These are phyloP conservation scores for Panaeolus cyanescens DNA, from an alignment of 768 basidiomycete species.

Conservation along the genomic window DNA sequence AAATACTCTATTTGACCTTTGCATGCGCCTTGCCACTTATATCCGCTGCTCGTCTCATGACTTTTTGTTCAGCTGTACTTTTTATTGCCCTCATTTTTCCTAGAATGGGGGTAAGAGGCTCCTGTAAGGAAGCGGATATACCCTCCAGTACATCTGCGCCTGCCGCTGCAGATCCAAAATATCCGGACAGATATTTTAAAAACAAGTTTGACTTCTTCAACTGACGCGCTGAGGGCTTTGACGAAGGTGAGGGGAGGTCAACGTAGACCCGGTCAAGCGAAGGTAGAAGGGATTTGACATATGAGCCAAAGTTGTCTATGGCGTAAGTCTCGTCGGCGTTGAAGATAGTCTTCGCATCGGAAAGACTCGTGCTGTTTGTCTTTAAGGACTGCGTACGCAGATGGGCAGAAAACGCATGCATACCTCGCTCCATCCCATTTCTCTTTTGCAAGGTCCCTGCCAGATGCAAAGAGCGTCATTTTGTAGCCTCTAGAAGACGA, in stretches of 20 bases:
- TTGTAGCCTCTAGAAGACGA: slow-evolving; percentile 75
- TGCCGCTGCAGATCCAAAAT: slow-evolving; percentile 50
- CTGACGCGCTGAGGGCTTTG: slow-evolving; percentile 16
- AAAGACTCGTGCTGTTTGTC: slow-evolving; percentile 55
- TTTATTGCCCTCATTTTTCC: slow-evolving; percentile 78
- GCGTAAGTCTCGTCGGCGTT: slow-evolving; percentile 73
- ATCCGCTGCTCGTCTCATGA: slow-evolving; percentile 86
- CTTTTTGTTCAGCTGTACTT: slow-evolving; percentile 69
- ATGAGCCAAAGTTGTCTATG: slow-evolving; percentile 54
- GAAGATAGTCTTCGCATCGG: slow-evolving; percentile 69
- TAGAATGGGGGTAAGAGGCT: slow-evolving; percentile 66
- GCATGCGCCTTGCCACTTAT: slow-evolving; percentile 87
- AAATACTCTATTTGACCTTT: slow-evolving; percentile 50
- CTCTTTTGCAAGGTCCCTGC: slow-evolving; percentile 74
- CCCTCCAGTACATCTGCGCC: slow-evolving; percentile 46
- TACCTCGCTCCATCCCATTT: slow-evolving; percentile 91
- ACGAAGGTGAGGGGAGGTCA: slow-evolving; percentile 41
- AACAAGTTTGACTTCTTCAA: slow-evolving; percentile 51
- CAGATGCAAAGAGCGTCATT: slow-evolving; percentile 83
- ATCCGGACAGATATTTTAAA: slow-evolving; percentile 49
- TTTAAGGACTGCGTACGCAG: neutral
- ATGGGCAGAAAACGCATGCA: neutral
- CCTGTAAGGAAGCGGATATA: slow-evolving; percentile 44
- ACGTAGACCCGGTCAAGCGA: slow-evolving; percentile 53
- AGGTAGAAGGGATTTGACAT: slow-evolving; percentile 57